Percentiles rank a stretch among this genome's conserved stretches.
phyloP scores from a whole-genome alignment of 2,329 filamentous ascomycete genomes.

The Monilinia laxa region DNA sequence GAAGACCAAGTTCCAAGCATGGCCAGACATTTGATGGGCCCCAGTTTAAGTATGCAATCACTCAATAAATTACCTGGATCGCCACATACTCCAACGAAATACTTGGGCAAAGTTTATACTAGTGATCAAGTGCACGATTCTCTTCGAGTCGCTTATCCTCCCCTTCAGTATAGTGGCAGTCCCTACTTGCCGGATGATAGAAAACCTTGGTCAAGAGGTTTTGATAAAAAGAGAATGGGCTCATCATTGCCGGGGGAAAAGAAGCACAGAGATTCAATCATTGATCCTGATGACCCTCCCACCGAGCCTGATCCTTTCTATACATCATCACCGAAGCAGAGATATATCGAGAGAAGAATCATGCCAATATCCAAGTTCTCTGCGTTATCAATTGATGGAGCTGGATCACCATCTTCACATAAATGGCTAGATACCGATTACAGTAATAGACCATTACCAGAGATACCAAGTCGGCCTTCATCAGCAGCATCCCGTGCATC shows the following conservation, averaged over 20 bases:
- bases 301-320: conserved; percentile 14
- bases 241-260: conserved; percentile 1
- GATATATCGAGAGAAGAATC: background rate
- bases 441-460: conserved; percentile 19
- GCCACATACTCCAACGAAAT: conserved; percentile 16
- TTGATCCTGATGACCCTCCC: background rate
- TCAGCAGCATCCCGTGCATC: conserved; percentile 20
- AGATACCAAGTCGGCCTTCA: conserved; percentile 16
- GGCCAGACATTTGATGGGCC: conserved; percentile 6
- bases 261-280: conserved; percentile 18
- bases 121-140: conserved; percentile 23
- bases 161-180: background rate
- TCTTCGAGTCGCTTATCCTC: conserved; percentile 11
- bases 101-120: conserved; percentile 22
- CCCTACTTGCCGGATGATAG: background rate
- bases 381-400: conserved; percentile 8
- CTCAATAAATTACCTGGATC: background rate
- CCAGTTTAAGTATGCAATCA: background rate
- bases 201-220: background rate
- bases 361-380: conserved; percentile 1
- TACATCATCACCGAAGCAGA: background rate
- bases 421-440: conserved; percentile 16
- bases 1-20: conserved; percentile 13
- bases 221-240: background rate
- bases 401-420: conserved; percentile 1